Conservation (phyloP, 78 protist species). For the Salpingoeca rosetta region DNA sequence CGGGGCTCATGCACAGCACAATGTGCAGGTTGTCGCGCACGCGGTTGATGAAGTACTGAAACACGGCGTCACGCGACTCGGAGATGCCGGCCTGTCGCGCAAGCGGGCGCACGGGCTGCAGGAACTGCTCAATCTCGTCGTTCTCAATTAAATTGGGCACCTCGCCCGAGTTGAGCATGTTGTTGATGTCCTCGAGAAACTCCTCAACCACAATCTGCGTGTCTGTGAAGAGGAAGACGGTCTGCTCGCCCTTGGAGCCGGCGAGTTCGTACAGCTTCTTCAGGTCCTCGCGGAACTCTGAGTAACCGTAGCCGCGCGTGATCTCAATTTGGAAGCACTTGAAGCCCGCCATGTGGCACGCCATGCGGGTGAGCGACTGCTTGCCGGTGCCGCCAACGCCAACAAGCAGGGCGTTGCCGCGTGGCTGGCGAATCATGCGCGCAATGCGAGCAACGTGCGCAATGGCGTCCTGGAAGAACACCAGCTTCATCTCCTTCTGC, state of each 20-base stretch:
- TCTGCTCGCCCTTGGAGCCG: conserved; percentile 46
- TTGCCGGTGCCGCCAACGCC: conserved; percentile 94
- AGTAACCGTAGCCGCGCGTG: conserved; percentile 35
- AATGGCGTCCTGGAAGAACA: conserved; percentile 68
- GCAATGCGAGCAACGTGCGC: conserved; percentile 70
- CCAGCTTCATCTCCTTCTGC: conserved; percentile 63
- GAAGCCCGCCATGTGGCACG: conserved; percentile 52
- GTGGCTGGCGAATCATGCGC: conserved; percentile 66
- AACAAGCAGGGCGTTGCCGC: conserved; percentile 80
- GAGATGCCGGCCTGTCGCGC: not conserved
- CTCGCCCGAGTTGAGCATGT: conserved; percentile 72
- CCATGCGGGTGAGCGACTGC: conserved; percentile 73
- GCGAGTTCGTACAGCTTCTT: conserved; percentile 24
- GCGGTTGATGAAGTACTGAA: conserved; percentile 10
- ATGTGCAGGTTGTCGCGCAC: conserved; percentile 63
- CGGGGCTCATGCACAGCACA: conserved; percentile 71
- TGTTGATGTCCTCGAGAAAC: conserved; percentile 82
- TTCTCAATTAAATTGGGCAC: conserved; percentile 75
- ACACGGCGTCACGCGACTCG: not conserved
- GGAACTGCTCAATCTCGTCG: conserved; percentile 56
- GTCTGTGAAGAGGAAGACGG: conserved; percentile 73
- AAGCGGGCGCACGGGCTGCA: not conserved
- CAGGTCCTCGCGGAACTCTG: conserved; percentile 62
- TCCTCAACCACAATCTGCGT: conserved; percentile 63
- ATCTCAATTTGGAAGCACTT: conserved; percentile 31